A percentile compares a stretch with the other conserved stretches of the same genome.
These are phyloP conservation scores for Vitis hybrid DNA, from an alignment of 177 flowering plant species.

Conservation along the genomic window DNA sequence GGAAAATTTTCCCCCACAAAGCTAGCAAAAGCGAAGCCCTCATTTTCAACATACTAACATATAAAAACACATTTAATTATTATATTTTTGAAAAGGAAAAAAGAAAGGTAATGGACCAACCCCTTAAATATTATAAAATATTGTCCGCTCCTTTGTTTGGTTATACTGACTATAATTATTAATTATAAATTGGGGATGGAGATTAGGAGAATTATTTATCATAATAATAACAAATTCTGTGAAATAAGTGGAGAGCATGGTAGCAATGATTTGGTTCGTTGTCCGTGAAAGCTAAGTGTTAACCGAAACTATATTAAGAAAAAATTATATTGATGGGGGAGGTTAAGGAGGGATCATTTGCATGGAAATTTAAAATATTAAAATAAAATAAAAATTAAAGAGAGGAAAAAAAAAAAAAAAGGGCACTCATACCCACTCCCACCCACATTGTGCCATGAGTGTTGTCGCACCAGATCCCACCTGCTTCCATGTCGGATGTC, in stretches of 20 bases:
- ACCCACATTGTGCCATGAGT: constrained; percentile 6
- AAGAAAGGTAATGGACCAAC: not conserved
- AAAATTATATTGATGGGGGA: too few species aligned
- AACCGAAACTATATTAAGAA: constrained; percentile 15
- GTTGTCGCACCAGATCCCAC: constrained; percentile 10
- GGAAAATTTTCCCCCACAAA: constrained; percentile 1
- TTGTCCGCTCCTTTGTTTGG: not conserved
- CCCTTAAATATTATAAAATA: not conserved
- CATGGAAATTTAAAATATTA: too few species aligned
- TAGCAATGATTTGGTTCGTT: constrained; percentile 25
- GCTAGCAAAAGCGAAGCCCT: not conserved
- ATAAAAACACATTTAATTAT: too few species aligned
- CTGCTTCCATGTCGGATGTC: constrained; percentile 5
- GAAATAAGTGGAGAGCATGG: constrained; percentile 13
- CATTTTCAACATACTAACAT: not conserved
- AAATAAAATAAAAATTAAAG: not conserved
- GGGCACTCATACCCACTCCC: not conserved
- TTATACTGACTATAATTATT: not conserved
- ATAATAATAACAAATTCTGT: constrained; percentile 5
- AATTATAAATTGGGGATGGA: not conserved
- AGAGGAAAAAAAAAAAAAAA: not conserved
- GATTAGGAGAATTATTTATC: not conserved
- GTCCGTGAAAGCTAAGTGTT: constrained; percentile 24
- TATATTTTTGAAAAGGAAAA: too few species aligned
- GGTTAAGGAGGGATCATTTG: too few species aligned